Evolutionary conservation across 2,329 filamentous ascomycete genomes (phyloP), one percentile per base, ranked within the genome.

Genomic region (Graphilbum sp.): DNA sequence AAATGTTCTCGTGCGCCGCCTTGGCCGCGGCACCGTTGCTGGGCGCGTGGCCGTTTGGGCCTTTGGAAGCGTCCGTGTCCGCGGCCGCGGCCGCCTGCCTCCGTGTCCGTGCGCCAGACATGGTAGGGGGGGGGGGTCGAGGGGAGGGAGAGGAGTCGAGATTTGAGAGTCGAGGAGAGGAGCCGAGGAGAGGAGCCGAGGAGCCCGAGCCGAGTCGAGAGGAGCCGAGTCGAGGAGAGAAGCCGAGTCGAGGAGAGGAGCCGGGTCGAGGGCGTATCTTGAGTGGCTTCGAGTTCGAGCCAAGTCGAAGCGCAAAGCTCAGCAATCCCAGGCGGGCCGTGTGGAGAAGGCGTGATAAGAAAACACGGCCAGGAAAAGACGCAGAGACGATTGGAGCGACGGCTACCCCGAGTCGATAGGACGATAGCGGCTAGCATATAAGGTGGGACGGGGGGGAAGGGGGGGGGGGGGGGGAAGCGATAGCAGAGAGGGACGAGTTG

Each of bases 1-100:
- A 88, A 46, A 88, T 79, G 56, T 88, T 88, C 58, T 87, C 81
- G 32, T 59, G 54, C 10, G 59, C 61, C 43, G 57, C 54, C 37
- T 48, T 50, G 43, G 34, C 13, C 2, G 37, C 44, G 45, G 56
- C 51, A 37, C 56, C 58, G 40, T 57, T 53, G 38, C 62, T 60
- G 46, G 68, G 69, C 43, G 62, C 65, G 44, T 67, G 67, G 50
- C 60, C 54, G 31, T 46, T 47, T 41, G 32, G 29, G 30, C 41
- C 39, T 16, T 31, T 25, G 25, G 31, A 33, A 20, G 32, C 38
- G 25, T 21, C 40, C 8, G 43, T 52, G 23, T 52, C 52, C 17
- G 52, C 47, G n/a, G 52, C 45, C 34, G 43, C 47, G 17, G 47
- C 46, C 15, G 48, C 45, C 44, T 51, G 47, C 33, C 47, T 45